phyloP scores from a whole-genome alignment of 2,329 filamentous ascomycete genomes.

The Paecilomyces formosus region DNA sequence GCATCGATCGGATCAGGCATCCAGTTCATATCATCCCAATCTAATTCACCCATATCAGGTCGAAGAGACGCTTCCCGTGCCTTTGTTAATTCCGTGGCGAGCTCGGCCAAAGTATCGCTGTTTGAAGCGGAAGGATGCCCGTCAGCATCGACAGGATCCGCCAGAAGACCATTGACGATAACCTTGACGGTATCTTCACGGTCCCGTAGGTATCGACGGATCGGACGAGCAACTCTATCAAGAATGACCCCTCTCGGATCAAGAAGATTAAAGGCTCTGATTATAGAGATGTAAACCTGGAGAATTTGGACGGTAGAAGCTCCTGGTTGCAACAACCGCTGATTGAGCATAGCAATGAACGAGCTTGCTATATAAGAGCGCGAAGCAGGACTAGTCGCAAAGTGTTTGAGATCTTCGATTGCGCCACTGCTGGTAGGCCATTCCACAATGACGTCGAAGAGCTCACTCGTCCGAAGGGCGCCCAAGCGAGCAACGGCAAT shows the following conservation, averaged over 20 bases:
- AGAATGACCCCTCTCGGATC: slow-evolving; percentile 60
- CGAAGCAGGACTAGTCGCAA: slow-evolving; percentile 45
- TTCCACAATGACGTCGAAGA: slow-evolving; percentile 56
- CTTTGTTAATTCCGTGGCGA: slow-evolving; percentile 46
- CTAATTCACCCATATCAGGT: slow-evolving; percentile 58
- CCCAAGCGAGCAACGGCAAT: slow-evolving; percentile 50
- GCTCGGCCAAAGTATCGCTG: slow-evolving; percentile 42
- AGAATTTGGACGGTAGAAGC: slow-evolving; percentile 60
- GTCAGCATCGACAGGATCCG: slow-evolving; percentile 41
- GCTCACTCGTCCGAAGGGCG: slow-evolving; percentile 46
- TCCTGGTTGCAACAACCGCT: slow-evolving; percentile 54
- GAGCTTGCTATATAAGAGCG: slow-evolving; percentile 48
- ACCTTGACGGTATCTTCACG: slow-evolving; percentile 60
- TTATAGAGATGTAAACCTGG: slow-evolving; percentile 61
- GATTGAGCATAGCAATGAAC: slow-evolving; percentile 47
- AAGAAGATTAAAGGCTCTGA: slow-evolving; percentile 55
- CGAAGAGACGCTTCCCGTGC: slow-evolving; percentile 34
- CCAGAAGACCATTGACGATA: slow-evolving; percentile 57
- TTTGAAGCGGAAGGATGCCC: slow-evolving; percentile 17
- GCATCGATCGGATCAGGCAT: slow-evolving; percentile 88
- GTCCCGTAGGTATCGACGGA: slow-evolving; percentile 56
- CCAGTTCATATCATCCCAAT: slow-evolving; percentile 93
- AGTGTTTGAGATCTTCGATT: slow-evolving; percentile 54
- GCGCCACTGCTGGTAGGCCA: slow-evolving; percentile 54
- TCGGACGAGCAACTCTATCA: slow-evolving; percentile 58